Percentiles rank a stretch among this genome's conserved stretches.
Conservation (phyloP, 73 alveolate genomes). For the Breviolum minutum region DNA sequence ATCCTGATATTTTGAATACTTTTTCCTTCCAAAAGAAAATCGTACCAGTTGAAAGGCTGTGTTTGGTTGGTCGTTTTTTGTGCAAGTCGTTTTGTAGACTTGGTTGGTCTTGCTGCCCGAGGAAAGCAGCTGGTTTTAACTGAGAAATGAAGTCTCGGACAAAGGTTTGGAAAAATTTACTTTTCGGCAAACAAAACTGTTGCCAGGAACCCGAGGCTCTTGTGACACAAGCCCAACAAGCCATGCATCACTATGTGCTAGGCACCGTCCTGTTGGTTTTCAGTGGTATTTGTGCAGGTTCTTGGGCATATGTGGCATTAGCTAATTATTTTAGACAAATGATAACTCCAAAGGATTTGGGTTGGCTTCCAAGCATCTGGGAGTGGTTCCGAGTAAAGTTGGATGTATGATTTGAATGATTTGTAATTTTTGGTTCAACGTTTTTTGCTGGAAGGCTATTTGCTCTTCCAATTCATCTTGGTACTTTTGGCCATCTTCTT, state of each 20-base stretch:
- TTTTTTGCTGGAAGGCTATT: conserved; percentile 8
- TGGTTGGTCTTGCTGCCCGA: not conserved
- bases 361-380: no score
- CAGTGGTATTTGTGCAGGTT: not conserved
- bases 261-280: not conserved
- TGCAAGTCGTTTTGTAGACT: not conserved
- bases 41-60: no score
- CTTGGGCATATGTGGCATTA: no score
- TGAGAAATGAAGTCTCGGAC: no score
- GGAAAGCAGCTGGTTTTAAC: not conserved
- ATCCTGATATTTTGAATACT: not conserved
- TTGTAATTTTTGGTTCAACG: not conserved
- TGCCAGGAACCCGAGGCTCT: conserved; percentile 37
- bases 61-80: not conserved
- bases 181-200: not conserved
- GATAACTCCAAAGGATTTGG: no score
- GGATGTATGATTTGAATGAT: no score
- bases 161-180: no score
- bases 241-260: not conserved
- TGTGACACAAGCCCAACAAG: conserved; percentile 44
- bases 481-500: conserved; percentile 51
- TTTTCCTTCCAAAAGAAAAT: no score
- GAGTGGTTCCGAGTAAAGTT: not conserved
- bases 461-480: conserved; percentile 19
- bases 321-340: no score